Evolutionary conservation across 2,329 filamentous ascomycete genomes (phyloP), one percentile per base, ranked within the genome.

Genomic region (Amesomyces nigricolor): DNA sequence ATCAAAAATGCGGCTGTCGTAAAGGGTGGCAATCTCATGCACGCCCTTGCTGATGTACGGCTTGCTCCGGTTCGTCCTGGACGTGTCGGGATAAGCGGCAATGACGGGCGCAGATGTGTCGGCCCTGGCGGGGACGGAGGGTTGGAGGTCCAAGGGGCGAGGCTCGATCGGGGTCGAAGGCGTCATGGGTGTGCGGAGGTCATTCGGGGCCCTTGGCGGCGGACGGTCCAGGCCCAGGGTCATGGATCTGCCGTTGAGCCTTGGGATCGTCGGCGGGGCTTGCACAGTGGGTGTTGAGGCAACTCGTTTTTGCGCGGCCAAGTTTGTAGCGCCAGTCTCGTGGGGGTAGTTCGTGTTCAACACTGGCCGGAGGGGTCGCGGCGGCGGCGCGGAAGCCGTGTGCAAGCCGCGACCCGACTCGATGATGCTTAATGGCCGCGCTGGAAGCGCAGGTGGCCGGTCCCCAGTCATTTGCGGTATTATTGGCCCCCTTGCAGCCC

Each of bases 1-100:
- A 59, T 94, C 91, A 66, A 96, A 85, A 30, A 91, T 76, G 42
- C 90, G 85, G 5, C 89, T 88, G 60, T 97, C 94, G 63, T 95
- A 94, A 64, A 89, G 91, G 3, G 88, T 91, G 30, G 80, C 73
- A 54, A 99, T 91, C 60, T 92, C 88, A 50, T 79, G 79, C n/a
- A 81, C 80, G 0, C 88, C 86, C 42, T 84, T 79, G 63, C 85
- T 87, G 63, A 89, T 83, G 50, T 80, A 80, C 0, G 94, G 94
- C 14, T 89, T 87, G 47, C 91, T 82, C 48, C 94, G 83, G 67
- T 96, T 99, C 2, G 89, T 83, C 61, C 87, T 85, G 1, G 90
- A 89, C 1, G 87, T 78, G 70, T 99, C 91, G 0, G 94, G 94
- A 67, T 89, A 96, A 48, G 88, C 81, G 8, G 79, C 81, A 48